Conservation (phyloP, 2,329 filamentous ascomycete genomes). For the Alternaria panax region DNA sequence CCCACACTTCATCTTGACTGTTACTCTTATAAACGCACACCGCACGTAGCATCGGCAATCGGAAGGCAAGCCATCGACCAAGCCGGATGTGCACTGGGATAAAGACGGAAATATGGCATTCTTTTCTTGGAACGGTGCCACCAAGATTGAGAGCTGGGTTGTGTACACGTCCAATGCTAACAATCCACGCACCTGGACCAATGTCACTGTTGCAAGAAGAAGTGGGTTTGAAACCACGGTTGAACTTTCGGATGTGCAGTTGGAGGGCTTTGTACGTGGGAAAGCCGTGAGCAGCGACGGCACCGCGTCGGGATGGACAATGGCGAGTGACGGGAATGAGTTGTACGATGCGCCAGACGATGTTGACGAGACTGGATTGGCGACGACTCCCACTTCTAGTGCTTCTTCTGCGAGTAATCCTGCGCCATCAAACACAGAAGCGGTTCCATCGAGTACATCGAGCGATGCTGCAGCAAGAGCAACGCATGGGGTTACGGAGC, state of each 20-base stretch:
- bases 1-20: too few relatives aligned
- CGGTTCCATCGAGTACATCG: conserved; percentile 5
- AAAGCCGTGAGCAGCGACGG: conserved; percentile 18
- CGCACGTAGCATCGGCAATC: conserved; percentile 43
- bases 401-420: background rate
- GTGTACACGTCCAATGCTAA: conserved; percentile 36
- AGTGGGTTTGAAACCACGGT: conserved; percentile 27
- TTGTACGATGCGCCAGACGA: conserved; percentile 21
- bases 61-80: conserved; percentile 26
- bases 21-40: conserved; percentile 47
- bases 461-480: conserved; percentile 12
- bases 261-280: conserved; percentile 20
- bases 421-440: conserved; percentile 4
- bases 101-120: conserved; percentile 21
- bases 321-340: conserved; percentile 14
- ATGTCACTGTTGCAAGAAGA: conserved; percentile 15
- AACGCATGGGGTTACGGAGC: conserved; percentile 9
- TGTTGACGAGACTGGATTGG: conserved; percentile 6
- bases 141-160: conserved; percentile 33
- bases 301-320: conserved; percentile 15
- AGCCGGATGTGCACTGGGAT: conserved; percentile 26
- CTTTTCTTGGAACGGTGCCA: conserved; percentile 40
- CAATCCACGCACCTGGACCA: conserved; percentile 20
- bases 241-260: conserved; percentile 6
- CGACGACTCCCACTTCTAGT: background rate